phyloP scores from a whole-genome alignment of 1,139 yeast genomes.

The Pneumocystis jirovecii region DNA sequence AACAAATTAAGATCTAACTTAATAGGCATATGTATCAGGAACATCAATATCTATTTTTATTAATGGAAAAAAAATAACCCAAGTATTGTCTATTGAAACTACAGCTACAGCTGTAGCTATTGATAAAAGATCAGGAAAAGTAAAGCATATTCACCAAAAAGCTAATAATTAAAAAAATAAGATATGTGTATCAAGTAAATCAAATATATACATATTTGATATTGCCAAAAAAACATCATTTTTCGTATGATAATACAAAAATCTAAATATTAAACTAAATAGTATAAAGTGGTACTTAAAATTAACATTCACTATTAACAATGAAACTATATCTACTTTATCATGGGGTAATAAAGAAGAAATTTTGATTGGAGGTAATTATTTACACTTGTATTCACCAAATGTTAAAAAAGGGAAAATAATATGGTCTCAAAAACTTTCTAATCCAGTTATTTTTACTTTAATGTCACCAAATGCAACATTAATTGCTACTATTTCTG shows the following conservation, averaged over 20 bases:
- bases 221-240: background rate
- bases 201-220: background rate
- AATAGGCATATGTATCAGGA: background rate
- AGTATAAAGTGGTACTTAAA: background rate
- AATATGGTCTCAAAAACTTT: background rate
- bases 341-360: background rate
- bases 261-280: background rate
- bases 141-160: background rate
- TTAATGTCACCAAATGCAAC: background rate
- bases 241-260: background rate
- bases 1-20: background rate
- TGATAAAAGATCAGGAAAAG: background rate
- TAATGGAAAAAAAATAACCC: background rate
- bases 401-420: background rate
- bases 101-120: background rate
- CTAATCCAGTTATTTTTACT: background rate
- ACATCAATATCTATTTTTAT: background rate
- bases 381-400: background rate
- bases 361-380: background rate
- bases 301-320: background rate
- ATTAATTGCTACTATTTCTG: background rate
- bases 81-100: background rate
- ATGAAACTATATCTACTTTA: background rate
- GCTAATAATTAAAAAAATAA: background rate
- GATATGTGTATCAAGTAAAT: background rate